A percentile compares a stretch with the other conserved stretches of the same genome.
These are phyloP conservation scores for Ophioceras dolichostomum DNA, from an alignment of 2,329 filamentous ascomycete species.

Conservation along the genomic window DNA sequence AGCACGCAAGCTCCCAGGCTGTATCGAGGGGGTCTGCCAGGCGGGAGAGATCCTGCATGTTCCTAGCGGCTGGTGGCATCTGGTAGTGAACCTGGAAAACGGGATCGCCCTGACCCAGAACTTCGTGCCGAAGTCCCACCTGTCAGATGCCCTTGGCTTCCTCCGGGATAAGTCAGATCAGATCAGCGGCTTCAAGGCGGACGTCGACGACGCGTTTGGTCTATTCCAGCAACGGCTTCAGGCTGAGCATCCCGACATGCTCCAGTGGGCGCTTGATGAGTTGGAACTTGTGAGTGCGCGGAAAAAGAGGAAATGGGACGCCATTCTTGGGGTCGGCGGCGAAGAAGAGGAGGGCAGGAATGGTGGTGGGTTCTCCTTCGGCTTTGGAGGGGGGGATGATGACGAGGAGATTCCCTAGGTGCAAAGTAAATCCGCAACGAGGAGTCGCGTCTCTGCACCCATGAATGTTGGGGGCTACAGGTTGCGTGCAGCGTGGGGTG, in stretches of 20 bases:
- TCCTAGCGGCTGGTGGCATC: conserved; percentile 91
- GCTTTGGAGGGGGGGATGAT: conserved; percentile 34
- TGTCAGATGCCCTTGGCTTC: conserved; percentile 68
- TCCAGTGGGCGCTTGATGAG: conserved; percentile 47
- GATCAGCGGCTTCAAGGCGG: conserved; percentile 71
- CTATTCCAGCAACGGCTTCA: conserved; percentile 61
- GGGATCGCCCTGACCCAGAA: conserved; percentile 91
- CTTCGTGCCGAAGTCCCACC: conserved; percentile 69
- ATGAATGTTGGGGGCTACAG: too few relatives aligned
- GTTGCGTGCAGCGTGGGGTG: too few relatives aligned
- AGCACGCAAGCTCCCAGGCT: conserved; percentile 63
- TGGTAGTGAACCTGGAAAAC: conserved; percentile 79
- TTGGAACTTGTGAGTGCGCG: conserved; percentile 48
- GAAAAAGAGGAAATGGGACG: conserved; percentile 80
- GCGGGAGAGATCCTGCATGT: conserved; percentile 85
- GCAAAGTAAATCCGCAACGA: too few relatives aligned
- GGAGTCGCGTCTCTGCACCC: too few relatives aligned
- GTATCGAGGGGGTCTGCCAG: conserved; percentile 72
- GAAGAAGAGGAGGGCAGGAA: conserved; percentile 14
- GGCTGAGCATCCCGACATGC: conserved; percentile 50
- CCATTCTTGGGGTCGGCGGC: conserved; percentile 45
- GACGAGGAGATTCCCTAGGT: conserved; percentile 32
- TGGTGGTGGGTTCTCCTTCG: conserved; percentile 44
- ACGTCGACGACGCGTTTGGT: conserved; percentile 59
- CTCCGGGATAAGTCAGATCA: conserved; percentile 72